Percentiles rank a stretch among this genome's conserved stretches.
phyloP scores from a whole-genome alignment of 495 filamentous ascomycete genomes.

The Cercophora samala region DNA sequence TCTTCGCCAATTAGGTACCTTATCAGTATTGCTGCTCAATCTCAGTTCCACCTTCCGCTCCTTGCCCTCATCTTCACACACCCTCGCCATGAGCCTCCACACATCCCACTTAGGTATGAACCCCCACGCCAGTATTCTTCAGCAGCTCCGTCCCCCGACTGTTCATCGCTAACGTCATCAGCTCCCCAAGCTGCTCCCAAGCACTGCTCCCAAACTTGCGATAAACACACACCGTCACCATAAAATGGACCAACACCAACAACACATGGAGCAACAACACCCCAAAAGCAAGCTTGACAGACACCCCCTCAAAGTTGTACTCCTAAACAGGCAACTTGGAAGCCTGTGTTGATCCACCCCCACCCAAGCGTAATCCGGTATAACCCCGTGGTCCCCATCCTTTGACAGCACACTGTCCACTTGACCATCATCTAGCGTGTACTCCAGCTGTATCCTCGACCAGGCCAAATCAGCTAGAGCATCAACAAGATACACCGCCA shows the following conservation, averaged over 20 bases:
- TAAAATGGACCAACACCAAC: not conserved
- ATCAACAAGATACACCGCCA: not conserved
- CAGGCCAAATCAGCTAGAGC: not conserved
- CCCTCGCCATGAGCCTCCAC: constrained; percentile 11
- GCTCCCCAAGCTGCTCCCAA: constrained; percentile 7
- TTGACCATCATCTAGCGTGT: not conserved
- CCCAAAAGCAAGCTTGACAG: not conserved
- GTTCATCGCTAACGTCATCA: constrained; percentile 5
- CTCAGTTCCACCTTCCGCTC: not conserved
- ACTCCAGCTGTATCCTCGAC: not conserved
- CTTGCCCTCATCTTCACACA: not conserved
- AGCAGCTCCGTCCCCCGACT: not conserved
- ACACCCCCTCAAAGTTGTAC: not conserved
- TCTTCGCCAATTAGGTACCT: not conserved
- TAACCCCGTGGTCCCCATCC: not conserved
- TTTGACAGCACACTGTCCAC: no score
- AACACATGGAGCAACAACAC: constrained; percentile 8
- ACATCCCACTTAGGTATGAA: constrained; percentile 4
- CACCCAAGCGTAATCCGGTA: not conserved
- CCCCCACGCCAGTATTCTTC: constrained; percentile 7
- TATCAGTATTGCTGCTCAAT: not conserved
- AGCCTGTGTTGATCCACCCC: not conserved
- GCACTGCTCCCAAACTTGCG: not conserved
- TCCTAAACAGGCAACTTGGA: no score
- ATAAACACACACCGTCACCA: not conserved